Base-by-base conservation (phyloP, 345 rosid genomes). In the thale cress (Arabidopsis thaliana) region DNA sequence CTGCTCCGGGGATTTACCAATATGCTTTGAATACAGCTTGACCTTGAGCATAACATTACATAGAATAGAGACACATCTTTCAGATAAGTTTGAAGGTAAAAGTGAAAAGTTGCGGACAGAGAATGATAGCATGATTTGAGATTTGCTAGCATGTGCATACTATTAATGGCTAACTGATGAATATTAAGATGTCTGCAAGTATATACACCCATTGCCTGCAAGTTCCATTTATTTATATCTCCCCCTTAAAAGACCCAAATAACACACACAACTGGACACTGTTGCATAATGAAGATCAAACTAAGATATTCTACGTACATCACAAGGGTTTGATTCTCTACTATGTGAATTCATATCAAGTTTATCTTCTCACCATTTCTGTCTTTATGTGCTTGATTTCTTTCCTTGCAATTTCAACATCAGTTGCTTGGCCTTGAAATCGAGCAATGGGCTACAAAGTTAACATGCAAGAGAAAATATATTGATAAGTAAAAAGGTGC, bases 401-500 rank as follows among this genome's bases (percentile, higher is more conserved):
- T 81, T 82, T 84, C 77, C 96, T 87, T 22, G 95, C 96, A 51
- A 86, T 72, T 10, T 90, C 88, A 24, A 91, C 79, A 86, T 87
- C 97, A 45, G 97, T 82, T 79, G 97, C 96, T 81, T 92, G 97
- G 78, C 99, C 97, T 87, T 89, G 96, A 86, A 91, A 88, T 80
- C 96, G 87, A 53, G 87, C 95, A 65, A 95, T 86, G 62, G 97
- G 97, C 97, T 92, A 85, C 79, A 82, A 70, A 80, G 53, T 76
- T 78, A 71, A 22, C n/a, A 63, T 53, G 65, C 34, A 69, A 23
- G n/a, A 23, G 46, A 68, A 64, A 20, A 63, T 14, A 38, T 36
- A 7, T 56, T 20, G 9, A 68, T 69, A 69, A 48, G 51, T 69
- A 78, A 24, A 24, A 33, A 50, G 37, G 74, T 16, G 6, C 46